phyloP scores from a whole-genome alignment of 139 green algal species.

The Tetradesmus lagerheimii region DNA sequence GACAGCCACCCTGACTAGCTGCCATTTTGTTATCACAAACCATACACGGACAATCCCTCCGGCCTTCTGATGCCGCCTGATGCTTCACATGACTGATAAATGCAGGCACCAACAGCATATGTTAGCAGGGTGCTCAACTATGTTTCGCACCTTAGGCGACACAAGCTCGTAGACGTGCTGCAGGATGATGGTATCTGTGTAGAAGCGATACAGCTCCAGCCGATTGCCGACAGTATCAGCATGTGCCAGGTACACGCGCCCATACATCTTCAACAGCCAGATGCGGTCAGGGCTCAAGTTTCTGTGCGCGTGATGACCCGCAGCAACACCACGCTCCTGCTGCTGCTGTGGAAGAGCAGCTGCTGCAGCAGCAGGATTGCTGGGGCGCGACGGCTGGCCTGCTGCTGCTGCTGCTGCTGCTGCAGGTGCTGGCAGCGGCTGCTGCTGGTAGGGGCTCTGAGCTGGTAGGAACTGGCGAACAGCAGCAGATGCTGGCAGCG shows the following conservation, averaged over 20 bases:
- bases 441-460: slow-evolving; percentile 23
- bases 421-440: too few species aligned
- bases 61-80: too few species aligned
- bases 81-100: too few species aligned
- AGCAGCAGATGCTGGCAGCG: slow-evolving; percentile 35
- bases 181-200: slow-evolving; percentile 69
- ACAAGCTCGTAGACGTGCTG: slow-evolving; percentile 64
- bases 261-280: slow-evolving; percentile 60
- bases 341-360: slow-evolving; percentile 6
- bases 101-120: too few species aligned
- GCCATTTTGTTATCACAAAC: too few species aligned
- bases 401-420: background rate
- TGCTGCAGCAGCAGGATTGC: background rate
- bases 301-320: background rate
- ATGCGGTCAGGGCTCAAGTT: slow-evolving; percentile 19
- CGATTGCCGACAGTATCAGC: background rate
- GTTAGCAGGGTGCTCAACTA: too few species aligned
- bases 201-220: slow-evolving; percentile 76
- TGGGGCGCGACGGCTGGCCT: background rate
- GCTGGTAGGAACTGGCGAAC: slow-evolving; percentile 46
- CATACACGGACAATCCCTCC: too few species aligned
- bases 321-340: background rate
- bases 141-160: slow-evolving; percentile 22
- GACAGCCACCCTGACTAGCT: too few species aligned
- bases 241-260: slow-evolving; percentile 70